Conservation (phyloP, 139 green algal genomes). For the Micromonas commoda region DNA sequence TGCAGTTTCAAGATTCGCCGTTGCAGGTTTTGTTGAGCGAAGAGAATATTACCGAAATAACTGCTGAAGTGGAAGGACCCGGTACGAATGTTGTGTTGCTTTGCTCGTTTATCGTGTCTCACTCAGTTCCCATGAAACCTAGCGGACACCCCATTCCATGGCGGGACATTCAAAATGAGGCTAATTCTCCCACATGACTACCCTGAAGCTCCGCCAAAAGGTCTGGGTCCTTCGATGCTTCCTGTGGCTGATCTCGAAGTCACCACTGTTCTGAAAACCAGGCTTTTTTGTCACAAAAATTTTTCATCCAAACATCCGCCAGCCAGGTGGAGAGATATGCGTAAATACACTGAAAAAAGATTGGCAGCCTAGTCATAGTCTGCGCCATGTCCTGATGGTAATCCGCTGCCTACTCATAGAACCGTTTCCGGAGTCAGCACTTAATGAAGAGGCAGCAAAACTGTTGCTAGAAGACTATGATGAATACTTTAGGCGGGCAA, state of each 20-base stretch:
- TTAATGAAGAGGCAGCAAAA: slow-evolving; percentile 96
- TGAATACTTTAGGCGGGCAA: slow-evolving; percentile 69
- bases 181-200: slow-evolving; percentile 43
- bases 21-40: slow-evolving; percentile 61
- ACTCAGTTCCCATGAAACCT: background rate
- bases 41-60: slow-evolving; percentile 71
- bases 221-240: slow-evolving; percentile 23
- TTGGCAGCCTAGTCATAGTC: slow-evolving; percentile 74
- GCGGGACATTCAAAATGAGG: slow-evolving; percentile 76
- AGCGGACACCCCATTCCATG: slow-evolving; percentile 81
- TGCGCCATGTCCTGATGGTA: slow-evolving; percentile 68
- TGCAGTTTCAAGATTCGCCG: too few relatives aligned
- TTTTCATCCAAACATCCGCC: slow-evolving; percentile 94
- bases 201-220: slow-evolving; percentile 44
- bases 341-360: slow-evolving; percentile 97
- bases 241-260: background rate
- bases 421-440: slow-evolving; percentile 87
- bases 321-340: slow-evolving; percentile 84
- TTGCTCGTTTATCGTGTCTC: background rate
- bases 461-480: slow-evolving; percentile 77
- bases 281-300: slow-evolving; percentile 84
- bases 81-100: slow-evolving; percentile 35
- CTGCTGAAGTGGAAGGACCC: slow-evolving; percentile 80
- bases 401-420: slow-evolving; percentile 93
- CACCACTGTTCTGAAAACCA: slow-evolving; percentile 23